phyloP scores from a whole-genome alignment of 192 early-diverging fungal species.

The Backusella liffmaniae region DNA sequence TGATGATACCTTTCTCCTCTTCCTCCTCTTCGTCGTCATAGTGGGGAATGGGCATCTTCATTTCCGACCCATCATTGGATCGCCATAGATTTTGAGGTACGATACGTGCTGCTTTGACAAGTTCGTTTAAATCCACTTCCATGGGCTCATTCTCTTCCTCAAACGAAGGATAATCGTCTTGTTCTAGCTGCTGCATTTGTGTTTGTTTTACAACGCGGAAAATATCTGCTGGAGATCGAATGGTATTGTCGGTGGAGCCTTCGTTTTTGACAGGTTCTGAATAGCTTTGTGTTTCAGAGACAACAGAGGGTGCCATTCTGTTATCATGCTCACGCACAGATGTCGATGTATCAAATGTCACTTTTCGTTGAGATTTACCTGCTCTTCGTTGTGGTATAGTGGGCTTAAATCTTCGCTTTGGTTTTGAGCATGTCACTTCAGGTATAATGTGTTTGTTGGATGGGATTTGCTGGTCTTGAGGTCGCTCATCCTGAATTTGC shows the following conservation, averaged over 20 bases:
- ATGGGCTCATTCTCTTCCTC: background rate
- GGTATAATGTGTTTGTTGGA: background rate
- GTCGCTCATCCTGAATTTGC: background rate
- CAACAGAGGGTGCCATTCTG: background rate
- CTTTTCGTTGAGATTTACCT: background rate
- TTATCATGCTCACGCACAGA: constrained; percentile 25
- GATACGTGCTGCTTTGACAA: background rate
- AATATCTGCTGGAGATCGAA: constrained; percentile 30
- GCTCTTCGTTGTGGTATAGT: background rate
- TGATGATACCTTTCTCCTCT: constrained; percentile 11
- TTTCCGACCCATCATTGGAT: background rate
- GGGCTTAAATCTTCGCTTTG: background rate
- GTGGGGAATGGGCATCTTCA: background rate
- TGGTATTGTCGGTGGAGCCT: background rate
- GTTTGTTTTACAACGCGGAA: constrained; percentile 7
- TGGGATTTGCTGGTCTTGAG: background rate
- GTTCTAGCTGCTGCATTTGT: background rate
- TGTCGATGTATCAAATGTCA: constrained; percentile 13
- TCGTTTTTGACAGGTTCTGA: constrained; percentile 12
- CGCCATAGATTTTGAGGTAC: constrained; percentile 7
- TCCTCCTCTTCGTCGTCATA: constrained; percentile 17
- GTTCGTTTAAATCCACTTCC: constrained; percentile 15
- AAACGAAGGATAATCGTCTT: constrained; percentile 18
- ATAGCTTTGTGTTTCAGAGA: constrained; percentile 12
- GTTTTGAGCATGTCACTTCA: background rate